Conservation (phyloP, 495 filamentous ascomycete species). For the Penicillium bovifimosum region DNA sequence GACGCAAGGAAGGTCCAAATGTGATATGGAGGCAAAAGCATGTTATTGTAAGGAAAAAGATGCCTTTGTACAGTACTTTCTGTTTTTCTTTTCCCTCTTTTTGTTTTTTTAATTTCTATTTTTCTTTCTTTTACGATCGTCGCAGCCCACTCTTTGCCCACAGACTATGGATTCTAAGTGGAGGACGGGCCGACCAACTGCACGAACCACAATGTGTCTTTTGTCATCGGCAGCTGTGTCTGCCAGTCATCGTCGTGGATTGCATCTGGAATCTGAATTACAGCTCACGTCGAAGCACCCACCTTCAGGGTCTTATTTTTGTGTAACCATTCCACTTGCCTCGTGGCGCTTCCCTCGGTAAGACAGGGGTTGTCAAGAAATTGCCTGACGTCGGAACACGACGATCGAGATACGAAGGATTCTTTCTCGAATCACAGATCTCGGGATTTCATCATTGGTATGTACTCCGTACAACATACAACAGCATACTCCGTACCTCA, state of each 20-base stretch:
- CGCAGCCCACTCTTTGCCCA: constrained; percentile 27
- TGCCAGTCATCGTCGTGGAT: constrained; percentile 18
- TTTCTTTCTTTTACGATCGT: constrained; percentile 9
- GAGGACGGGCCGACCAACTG: constrained; percentile 11
- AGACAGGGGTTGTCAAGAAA: neutral
- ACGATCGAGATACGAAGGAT: neutral
- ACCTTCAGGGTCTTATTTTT: constrained; percentile 12
- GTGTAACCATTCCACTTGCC: neutral
- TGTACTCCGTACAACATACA: no score
- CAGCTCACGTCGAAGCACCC: constrained; percentile 7
- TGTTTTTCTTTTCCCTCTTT: no score
- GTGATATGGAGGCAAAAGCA: neutral
- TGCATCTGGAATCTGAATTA: constrained; percentile 17
- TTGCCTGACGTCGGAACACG: neutral
- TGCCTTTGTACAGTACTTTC: neutral
- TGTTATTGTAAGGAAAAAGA: neutral
- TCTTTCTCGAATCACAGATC: neutral
- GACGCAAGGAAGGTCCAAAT: neutral
- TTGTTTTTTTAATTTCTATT: neutral
- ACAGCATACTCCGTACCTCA: no score
- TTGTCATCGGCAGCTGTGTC: constrained; percentile 13
- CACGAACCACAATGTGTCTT: constrained; percentile 12
- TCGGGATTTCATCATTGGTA: no score
- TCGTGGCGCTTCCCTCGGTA: neutral
- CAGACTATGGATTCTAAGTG: constrained; percentile 13